A percentile compares a stretch with the other conserved stretches of the same genome.
Evolutionary conservation across 768 basidiomycete species (phyloP).

Genomic region (Leccinum obscurum): DNA sequence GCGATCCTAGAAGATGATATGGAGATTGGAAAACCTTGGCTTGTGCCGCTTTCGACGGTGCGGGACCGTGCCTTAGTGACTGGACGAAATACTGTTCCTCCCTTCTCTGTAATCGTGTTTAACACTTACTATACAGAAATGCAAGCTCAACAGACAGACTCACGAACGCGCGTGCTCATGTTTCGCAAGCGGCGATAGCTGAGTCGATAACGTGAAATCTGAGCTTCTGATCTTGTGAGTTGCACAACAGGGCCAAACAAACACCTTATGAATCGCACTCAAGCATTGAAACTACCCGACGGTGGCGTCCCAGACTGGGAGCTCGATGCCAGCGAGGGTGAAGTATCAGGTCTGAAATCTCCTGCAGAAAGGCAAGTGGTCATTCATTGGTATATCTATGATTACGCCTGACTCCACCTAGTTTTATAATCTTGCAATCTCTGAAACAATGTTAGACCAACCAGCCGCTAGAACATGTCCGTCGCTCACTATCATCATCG

Average conservation of each 20-base stretch:
- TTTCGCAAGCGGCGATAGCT: not conserved
- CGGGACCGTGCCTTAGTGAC: conserved; percentile 57
- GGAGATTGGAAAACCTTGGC: conserved; percentile 20
- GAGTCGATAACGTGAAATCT: not conserved
- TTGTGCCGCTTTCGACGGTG: conserved; percentile 24
- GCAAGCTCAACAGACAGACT: conserved; percentile 36
- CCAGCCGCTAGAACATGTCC: conserved; percentile 12
- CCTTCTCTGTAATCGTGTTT: conserved; percentile 55
- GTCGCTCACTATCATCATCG: conserved; percentile 16
- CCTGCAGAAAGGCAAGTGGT: conserved; percentile 56
- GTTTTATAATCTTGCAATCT: conserved; percentile 63
- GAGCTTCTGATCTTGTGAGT: not conserved
- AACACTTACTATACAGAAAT: conserved; percentile 1
- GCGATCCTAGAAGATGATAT: conserved; percentile 18
- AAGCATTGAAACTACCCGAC: conserved; percentile 48
- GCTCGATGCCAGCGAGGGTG: conserved; percentile 43
- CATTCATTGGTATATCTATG: not conserved
- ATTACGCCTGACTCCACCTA: conserved; percentile 29
- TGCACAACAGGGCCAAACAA: conserved; percentile 31
- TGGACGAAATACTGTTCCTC: conserved; percentile 68
- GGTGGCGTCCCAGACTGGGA: conserved; percentile 65
- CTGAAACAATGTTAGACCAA: conserved; percentile 61
- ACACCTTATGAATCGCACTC: conserved; percentile 23
- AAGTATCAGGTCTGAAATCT: conserved; percentile 41
- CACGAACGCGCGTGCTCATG: conserved; percentile 58